Evolutionary conservation across 1,139 yeast species (phyloP).

Genomic region (Barnettozyma hawaiiensis): DNA sequence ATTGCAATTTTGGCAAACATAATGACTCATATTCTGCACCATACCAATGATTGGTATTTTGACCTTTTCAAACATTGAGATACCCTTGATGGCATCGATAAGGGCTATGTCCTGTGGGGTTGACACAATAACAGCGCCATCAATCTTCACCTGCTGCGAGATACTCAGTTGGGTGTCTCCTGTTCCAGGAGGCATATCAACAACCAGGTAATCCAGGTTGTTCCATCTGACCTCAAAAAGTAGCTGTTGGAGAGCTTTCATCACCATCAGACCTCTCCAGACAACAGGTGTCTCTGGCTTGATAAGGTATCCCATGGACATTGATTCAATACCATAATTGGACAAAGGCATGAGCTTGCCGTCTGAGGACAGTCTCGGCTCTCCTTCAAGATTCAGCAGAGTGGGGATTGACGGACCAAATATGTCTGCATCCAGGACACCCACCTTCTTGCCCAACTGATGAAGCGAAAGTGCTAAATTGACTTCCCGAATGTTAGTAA

Average conservation of each 20-base stretch:
- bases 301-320: constrained; percentile 86
- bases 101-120: constrained; percentile 87
- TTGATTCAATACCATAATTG: constrained; percentile 77
- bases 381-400: constrained; percentile 57
- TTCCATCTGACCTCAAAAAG: constrained; percentile 80
- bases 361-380: constrained; percentile 50
- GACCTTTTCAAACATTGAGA: constrained; percentile 71
- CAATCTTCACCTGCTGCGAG: constrained; percentile 69
- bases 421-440: constrained; percentile 73
- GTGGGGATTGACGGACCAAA: constrained; percentile 84
- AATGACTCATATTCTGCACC: constrained; percentile 81
- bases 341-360: constrained; percentile 63
- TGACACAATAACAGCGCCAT: constrained; percentile 77
- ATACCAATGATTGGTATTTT: constrained; percentile 71
- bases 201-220: constrained; percentile 59
- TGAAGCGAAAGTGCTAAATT: constrained; percentile 64
- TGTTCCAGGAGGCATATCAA: constrained; percentile 92
- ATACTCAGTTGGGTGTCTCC: constrained; percentile 84
- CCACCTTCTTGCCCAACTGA: constrained; percentile 51
- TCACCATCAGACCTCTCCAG: constrained; percentile 85
- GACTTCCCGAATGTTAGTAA: constrained; percentile 31
- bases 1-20: constrained; percentile 66
- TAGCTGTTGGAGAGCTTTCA: constrained; percentile 80
- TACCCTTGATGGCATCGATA: constrained; percentile 76
- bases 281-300: constrained; percentile 68